Evolutionary conservation across 768 basidiomycete genomes (phyloP), one percentile per base, ranked within the genome.

Genomic region (Tylopilus sp.): DNA sequence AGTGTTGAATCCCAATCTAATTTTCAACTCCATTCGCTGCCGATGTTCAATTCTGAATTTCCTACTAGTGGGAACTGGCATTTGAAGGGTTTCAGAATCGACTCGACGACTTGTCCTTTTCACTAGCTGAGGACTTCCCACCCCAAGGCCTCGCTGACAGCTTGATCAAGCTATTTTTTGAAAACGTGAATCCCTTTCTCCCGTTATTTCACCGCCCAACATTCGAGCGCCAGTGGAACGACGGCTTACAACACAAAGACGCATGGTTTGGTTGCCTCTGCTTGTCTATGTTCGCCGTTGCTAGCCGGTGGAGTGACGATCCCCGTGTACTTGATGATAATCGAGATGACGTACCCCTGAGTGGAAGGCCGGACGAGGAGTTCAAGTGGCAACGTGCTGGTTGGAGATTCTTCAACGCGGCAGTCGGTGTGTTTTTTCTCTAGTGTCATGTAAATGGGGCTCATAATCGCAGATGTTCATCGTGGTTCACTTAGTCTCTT

Each of bases 151-250:
- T 92, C 17, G 78, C 78, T 8, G 61, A 68, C 25, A 63, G 57
- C 17, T 74, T 97, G 26, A 79, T 94, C 56, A 70, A 80, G 35
- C 71, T 85, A 25, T 93, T 82, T 64, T 95, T 95, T 58, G 57
- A 69, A 3, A 73, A 83, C 52, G 66, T 76, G 44, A 87, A 91
- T 60, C 60, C 64, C 25, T 72, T 79, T 31, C 74, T 82, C 48
- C 88, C 89, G 8, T 68, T 93, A 18, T 71, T 94, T 25, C 88
- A 92, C 61, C 77, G 76, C 20, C 81, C 81, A 6, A 82, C 84
- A 0, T 92, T 94, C 60, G 72, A 81, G 33, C 74, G 75, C 15
- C 80, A 85, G 41, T 84, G 82, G 73, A 70, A 62, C 28, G 75
- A 79, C 2, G 72, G 72, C 8, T 60, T 85, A 22, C 78, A 87